Percentiles rank a stretch among this genome's conserved stretches.
Conservation (phyloP, 2,329 filamentous ascomycete species). For the Colletotrichum kahawae region DNA sequence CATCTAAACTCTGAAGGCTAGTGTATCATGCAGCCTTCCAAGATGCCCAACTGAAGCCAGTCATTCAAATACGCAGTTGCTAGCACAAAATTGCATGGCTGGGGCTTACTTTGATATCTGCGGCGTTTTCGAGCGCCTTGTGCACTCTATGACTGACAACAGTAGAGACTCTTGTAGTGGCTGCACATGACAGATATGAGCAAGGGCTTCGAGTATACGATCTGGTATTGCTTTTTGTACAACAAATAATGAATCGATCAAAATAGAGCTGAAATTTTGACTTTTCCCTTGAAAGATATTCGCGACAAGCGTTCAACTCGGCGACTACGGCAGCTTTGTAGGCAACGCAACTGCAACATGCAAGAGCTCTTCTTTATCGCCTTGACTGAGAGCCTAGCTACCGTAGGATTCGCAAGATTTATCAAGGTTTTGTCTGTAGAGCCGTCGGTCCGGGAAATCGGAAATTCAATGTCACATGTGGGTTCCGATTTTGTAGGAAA, state of each 20-base stretch:
- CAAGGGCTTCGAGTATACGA: background rate
- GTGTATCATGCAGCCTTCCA: background rate
- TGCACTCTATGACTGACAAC: background rate
- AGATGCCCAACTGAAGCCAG: background rate
- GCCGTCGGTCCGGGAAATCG: background rate
- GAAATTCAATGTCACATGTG: background rate
- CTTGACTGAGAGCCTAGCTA: background rate
- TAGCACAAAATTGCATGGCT: background rate
- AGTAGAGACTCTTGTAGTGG: background rate
- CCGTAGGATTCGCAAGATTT: background rate
- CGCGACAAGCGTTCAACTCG: background rate
- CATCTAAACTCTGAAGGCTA: background rate
- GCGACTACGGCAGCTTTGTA: background rate
- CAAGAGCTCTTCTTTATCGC: rapidly evolving
- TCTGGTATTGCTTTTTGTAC: background rate
- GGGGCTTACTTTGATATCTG: background rate
- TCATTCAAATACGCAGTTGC: background rate
- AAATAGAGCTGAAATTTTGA: background rate
- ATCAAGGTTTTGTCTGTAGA: background rate
- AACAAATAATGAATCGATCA: background rate
- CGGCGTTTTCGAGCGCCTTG: background rate
- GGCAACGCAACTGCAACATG: background rate
- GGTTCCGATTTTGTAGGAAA: background rate
- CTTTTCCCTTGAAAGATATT: background rate
- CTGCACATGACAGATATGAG: background rate